These are phyloP conservation scores for Metroxylon sagu DNA, from an alignment of 176 grass and related monocot genomes.

Conservation along the genomic window DNA sequence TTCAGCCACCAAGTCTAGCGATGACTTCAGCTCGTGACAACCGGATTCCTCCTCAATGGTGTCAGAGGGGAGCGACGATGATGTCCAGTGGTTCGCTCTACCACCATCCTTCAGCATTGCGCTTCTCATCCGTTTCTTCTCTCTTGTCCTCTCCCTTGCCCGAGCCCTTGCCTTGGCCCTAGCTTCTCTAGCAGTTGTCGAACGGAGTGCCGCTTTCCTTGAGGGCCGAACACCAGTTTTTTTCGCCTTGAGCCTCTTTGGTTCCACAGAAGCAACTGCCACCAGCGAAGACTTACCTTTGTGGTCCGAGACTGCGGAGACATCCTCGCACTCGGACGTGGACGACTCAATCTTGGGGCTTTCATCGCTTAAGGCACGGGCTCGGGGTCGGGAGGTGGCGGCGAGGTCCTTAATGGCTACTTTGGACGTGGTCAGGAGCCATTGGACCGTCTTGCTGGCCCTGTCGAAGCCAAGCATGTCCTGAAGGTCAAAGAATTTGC, in stretches of 20 bases:
- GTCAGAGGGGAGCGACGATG: slow-evolving; percentile 46
- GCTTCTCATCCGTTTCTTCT: slow-evolving; percentile 34
- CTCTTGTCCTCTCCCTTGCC: slow-evolving; percentile 22
- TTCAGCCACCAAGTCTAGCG: slow-evolving; percentile 35
- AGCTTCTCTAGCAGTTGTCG: slow-evolving; percentile 3
- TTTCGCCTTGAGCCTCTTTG: slow-evolving; percentile 40
- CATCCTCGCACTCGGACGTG: slow-evolving; percentile 48
- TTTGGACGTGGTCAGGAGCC: slow-evolving; percentile 83
- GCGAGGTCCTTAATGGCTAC: slow-evolving; percentile 50
- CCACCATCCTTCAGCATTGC: slow-evolving; percentile 18
- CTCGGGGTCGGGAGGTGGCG: slow-evolving; percentile 7
- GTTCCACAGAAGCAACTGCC: slow-evolving; percentile 4
- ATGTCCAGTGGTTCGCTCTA: no score
- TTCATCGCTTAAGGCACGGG: slow-evolving; percentile 1
- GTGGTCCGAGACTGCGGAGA: slow-evolving; percentile 54
- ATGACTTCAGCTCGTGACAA: slow-evolving; percentile 21
- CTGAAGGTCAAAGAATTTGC: slow-evolving; percentile 79
- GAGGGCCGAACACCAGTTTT: slow-evolving; percentile 27
- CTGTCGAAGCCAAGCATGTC: slow-evolving; percentile 87
- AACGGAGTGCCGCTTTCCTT: slow-evolving; percentile 22
- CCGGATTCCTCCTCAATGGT: slow-evolving; percentile 11
- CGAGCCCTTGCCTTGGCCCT: slow-evolving; percentile 23
- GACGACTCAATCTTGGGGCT: slow-evolving; percentile 32
- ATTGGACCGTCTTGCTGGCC: slow-evolving; percentile 88
- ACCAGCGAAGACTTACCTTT: slow-evolving; percentile 18